phyloP scores from a whole-genome alignment of 306 rosid species.

The Chamaecrista fasciculata region DNA sequence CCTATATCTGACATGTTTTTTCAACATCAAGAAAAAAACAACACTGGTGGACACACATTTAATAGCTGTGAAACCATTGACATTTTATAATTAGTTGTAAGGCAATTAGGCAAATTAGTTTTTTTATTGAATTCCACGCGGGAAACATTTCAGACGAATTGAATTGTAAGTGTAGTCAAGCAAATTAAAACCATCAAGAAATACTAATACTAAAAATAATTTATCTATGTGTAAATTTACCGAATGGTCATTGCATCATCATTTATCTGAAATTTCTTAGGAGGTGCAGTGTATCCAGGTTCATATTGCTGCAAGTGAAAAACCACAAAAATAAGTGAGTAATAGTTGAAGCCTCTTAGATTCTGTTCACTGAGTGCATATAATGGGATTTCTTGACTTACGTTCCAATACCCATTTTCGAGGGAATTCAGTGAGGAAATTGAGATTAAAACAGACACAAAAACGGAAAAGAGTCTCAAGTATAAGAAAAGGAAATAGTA shows the following conservation, averaged over 20 bases:
- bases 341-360: background rate
- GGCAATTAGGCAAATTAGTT: constrained; percentile 21
- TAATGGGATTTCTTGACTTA: background rate
- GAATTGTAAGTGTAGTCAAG: too few relatives aligned
- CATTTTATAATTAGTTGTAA: constrained; percentile 23
- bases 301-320: constrained; percentile 60
- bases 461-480: background rate
- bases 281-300: constrained; percentile 78
- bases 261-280: constrained; percentile 53
- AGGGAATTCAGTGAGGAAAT: background rate
- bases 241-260: constrained; percentile 72
- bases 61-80: constrained; percentile 9
- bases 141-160: constrained; percentile 20
- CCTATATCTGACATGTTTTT: background rate
- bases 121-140: constrained; percentile 35
- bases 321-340: background rate
- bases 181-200: constrained; percentile 7
- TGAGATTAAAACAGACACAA: background rate
- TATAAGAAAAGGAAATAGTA: background rate
- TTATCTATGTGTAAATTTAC: constrained; percentile 33
- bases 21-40: background rate
- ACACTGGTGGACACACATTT: constrained; percentile 15
- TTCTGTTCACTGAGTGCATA: background rate
- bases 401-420: background rate
- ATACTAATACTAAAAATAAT: background rate